phyloP scores from a whole-genome alignment of 1,284 basidiomycete species.

The Papiliotrema fonsecae region DNA sequence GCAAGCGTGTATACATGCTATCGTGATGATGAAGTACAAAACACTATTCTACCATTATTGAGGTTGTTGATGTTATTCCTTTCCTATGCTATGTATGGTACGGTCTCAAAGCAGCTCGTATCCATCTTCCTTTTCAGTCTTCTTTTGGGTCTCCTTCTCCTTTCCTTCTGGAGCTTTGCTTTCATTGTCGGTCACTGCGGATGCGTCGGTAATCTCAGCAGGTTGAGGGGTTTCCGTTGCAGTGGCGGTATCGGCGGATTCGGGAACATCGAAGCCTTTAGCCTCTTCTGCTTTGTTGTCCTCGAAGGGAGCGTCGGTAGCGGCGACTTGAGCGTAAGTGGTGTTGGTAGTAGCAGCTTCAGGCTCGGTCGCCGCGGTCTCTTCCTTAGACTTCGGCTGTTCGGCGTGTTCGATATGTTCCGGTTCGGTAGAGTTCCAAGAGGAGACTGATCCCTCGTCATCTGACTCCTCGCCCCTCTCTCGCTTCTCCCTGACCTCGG shows the following conservation, averaged over 20 bases:
- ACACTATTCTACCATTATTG: too few relatives aligned
- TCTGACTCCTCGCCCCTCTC: conserved; percentile 35
- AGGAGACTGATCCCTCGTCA: conserved; percentile 16
- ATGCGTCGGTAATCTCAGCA: not conserved
- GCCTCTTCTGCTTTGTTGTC: not conserved
- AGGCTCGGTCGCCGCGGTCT: conserved; percentile 1
- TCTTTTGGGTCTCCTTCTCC: not conserved
- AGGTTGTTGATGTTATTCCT: too few relatives aligned
- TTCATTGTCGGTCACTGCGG: not conserved
- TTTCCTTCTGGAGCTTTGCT: conserved; percentile 7
- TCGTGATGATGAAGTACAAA: too few relatives aligned
- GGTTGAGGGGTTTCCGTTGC: not conserved
- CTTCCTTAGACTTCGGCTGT: not conserved
- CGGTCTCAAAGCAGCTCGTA: conserved; percentile 17
- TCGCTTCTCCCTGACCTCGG: conserved; percentile 24
- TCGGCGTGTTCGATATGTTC: conserved; percentile 8
- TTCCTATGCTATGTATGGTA: too few relatives aligned
- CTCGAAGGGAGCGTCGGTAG: not conserved
- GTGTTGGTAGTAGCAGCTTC: not conserved
- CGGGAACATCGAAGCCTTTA: conserved; percentile 5
- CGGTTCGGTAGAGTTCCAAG: conserved; percentile 1
- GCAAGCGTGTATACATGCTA: too few relatives aligned
- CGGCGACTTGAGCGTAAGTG: conserved; percentile 2
- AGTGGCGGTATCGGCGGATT: conserved; percentile 2
- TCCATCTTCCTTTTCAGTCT: conserved; percentile 16